Conservation (phyloP, 176 grass and related monocot genomes). For the Hyparrhenia diplandra region DNA sequence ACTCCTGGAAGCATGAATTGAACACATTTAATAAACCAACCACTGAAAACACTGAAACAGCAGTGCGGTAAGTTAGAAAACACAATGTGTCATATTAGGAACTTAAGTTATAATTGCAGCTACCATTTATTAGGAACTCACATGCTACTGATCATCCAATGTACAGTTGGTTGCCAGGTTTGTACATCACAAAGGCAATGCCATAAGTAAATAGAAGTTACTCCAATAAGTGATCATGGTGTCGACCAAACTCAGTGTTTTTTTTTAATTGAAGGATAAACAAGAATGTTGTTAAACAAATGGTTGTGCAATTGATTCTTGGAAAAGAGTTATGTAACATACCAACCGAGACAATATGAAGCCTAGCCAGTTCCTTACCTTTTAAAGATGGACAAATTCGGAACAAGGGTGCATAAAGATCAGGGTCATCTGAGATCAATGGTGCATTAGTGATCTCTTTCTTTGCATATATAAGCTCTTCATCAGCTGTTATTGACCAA, state of each 20-base stretch:
- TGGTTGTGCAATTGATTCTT: background rate
- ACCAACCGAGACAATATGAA: constrained; percentile 5
- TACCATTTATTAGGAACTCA: background rate
- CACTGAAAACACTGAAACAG: constrained; percentile 7
- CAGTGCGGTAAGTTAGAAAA: background rate
- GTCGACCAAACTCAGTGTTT: background rate
- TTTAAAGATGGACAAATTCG: constrained; percentile 66
- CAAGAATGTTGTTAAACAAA: background rate
- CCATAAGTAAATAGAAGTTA: background rate
- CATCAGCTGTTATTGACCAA: constrained; percentile 58
- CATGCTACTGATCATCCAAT: background rate
- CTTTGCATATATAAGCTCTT: constrained; percentile 75
- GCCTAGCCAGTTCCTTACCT: constrained; percentile 34
- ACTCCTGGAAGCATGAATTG: constrained; percentile 58
- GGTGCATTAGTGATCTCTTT: constrained; percentile 53
- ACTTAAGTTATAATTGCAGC: background rate
- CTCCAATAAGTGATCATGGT: background rate
- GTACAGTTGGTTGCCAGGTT: background rate
- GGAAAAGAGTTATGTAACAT: background rate
- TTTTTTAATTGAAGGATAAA: background rate
- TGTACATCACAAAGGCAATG: background rate
- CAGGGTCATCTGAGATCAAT: constrained; percentile 43
- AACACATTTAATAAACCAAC: background rate
- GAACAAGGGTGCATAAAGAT: constrained; percentile 69
- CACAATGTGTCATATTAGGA: background rate